phyloP scores from a whole-genome alignment of 352 stramenopile genomes.

The Globisporangium spinosum region DNA sequence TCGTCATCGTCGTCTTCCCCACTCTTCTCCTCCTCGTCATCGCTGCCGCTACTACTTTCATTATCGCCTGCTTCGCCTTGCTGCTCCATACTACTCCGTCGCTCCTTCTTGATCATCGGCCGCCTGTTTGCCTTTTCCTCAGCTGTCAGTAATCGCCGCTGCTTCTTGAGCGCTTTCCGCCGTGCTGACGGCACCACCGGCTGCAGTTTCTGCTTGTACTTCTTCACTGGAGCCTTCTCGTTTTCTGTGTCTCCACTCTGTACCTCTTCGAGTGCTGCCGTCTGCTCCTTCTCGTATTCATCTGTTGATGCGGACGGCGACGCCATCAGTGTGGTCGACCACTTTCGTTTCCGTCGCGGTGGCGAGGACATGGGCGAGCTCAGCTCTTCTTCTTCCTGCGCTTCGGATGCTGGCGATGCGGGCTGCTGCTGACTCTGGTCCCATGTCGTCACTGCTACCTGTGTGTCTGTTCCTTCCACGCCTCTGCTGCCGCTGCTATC shows the following conservation, averaged over 20 bases:
- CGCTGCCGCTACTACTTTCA: background rate
- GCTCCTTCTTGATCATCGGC: slow-evolving; percentile 7
- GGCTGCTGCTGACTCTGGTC: slow-evolving; percentile 1
- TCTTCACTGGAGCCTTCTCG: slow-evolving; percentile 16
- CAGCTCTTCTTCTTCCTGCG: background rate
- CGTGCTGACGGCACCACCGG: slow-evolving; percentile 48
- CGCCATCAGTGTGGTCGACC: slow-evolving; percentile 58
- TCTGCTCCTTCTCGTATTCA: slow-evolving; percentile 8
- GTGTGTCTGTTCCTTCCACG: slow-evolving; percentile 16
- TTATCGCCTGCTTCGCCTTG: background rate
- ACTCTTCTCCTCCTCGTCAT: background rate
- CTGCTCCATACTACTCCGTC: background rate
- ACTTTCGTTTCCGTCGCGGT: slow-evolving; percentile 58
- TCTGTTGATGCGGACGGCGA: slow-evolving; percentile 7
- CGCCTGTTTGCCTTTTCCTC: slow-evolving; percentile 15
- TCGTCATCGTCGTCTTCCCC: background rate
- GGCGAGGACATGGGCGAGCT: slow-evolving; percentile 15
- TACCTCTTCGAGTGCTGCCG: background rate
- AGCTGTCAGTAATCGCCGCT: slow-evolving; percentile 18
- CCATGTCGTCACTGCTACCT: background rate
- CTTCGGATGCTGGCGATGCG: background rate
- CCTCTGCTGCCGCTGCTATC: background rate
- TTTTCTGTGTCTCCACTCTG: background rate
- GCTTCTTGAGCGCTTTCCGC: slow-evolving; percentile 45
- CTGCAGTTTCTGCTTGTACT: slow-evolving; percentile 28